These are phyloP conservation scores for Theileria parva DNA, from an alignment of 169 alveolate genomes.

Conservation along the genomic window DNA sequence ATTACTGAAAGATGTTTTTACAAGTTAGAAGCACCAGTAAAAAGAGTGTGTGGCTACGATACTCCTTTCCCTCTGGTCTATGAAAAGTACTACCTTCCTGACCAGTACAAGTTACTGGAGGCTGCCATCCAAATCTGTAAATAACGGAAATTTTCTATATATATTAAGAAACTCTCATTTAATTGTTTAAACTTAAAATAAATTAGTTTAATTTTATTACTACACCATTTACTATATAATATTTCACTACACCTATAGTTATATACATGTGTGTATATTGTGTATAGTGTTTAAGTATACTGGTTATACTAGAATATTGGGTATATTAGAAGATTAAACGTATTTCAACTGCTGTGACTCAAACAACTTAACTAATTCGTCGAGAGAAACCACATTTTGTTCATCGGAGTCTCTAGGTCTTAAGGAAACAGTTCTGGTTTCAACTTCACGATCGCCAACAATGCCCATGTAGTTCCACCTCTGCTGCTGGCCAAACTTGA, in stretches of 20 bases:
- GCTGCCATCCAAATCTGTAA: slow-evolving; percentile 82
- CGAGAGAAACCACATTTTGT: slow-evolving; percentile 71
- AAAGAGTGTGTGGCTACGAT: slow-evolving; percentile 94
- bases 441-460: slow-evolving; percentile 96
- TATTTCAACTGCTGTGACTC: slow-evolving; percentile 50
- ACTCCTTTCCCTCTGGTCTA: slow-evolving; percentile 95
- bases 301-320: neutral
- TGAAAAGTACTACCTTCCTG: slow-evolving; percentile 92
- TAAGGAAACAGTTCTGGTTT: slow-evolving; percentile 80
- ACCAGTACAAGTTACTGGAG: slow-evolving; percentile 85
- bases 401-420: slow-evolving; percentile 83
- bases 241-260: too few species aligned
- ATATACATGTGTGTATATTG: neutral
- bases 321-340: neutral
- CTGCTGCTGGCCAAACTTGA: slow-evolving; percentile 92
- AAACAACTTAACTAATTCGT: slow-evolving; percentile 62
- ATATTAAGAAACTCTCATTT: too few species aligned
- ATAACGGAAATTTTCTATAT: neutral
- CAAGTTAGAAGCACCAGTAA: slow-evolving; percentile 92
- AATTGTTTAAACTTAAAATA: neutral
- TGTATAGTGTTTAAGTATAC: too few species aligned
- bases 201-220: too few species aligned
- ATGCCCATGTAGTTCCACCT: slow-evolving; percentile 93
- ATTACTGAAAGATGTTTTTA: slow-evolving; percentile 91
- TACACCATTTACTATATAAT: too few species aligned